phyloP scores from a whole-genome alignment of 768 basidiomycete species.

The Hypholoma fasciculare region DNA sequence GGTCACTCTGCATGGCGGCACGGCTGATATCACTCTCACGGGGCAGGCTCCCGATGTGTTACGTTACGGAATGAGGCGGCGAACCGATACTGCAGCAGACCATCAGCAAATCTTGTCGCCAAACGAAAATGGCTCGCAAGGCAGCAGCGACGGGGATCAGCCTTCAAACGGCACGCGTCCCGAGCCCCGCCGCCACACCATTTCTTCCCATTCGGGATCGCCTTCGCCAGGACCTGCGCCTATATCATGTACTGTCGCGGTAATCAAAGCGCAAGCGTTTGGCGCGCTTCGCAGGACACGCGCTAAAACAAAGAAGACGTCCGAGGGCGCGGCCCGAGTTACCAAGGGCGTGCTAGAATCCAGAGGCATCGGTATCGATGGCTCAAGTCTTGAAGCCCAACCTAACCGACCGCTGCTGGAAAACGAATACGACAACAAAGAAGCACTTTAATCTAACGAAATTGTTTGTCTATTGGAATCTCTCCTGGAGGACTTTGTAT shows the following conservation, averaged over 20 bases:
- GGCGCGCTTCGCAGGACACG: conserved; percentile 82
- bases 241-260: conserved; percentile 80
- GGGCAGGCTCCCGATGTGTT: conserved; percentile 52
- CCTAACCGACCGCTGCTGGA: conserved; percentile 54
- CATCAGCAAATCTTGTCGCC: conserved; percentile 43
- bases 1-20: conserved; percentile 72
- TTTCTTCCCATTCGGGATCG: conserved; percentile 48
- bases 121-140: conserved; percentile 50
- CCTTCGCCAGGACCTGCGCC: conserved; percentile 44
- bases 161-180: conserved; percentile 35
- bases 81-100: conserved; percentile 49
- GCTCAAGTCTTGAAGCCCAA: conserved; percentile 20
- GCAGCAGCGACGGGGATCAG: conserved; percentile 59
- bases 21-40: conserved; percentile 65
- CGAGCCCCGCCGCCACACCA: conserved; percentile 47
- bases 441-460: conserved; percentile 16
- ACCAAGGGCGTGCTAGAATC: conserved; percentile 83
- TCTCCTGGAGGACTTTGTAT: conserved; percentile 22
- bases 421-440: conserved; percentile 49
- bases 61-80: conserved; percentile 54
- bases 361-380: conserved; percentile 62
- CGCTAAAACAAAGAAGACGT: conserved; percentile 67
- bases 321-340: conserved; percentile 70
- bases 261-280: conserved; percentile 90
- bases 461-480: conserved; percentile 10